These are phyloP conservation scores for Acmispon strigosus DNA, from an alignment of 306 rosid genomes.

Conservation along the genomic window DNA sequence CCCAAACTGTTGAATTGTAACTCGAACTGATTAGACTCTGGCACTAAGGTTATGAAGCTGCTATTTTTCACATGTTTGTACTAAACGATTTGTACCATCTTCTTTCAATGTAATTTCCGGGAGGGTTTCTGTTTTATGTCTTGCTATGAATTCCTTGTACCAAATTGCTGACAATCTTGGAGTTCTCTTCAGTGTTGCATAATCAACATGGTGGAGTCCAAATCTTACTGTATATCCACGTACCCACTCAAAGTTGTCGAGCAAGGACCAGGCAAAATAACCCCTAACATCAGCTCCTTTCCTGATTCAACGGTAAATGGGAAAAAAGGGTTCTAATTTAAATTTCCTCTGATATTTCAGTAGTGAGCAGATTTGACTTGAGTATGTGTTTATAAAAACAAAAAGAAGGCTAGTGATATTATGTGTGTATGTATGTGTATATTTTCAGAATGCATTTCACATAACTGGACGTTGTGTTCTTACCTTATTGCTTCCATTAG, in stretches of 20 bases:
- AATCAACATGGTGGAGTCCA: constrained; percentile 39
- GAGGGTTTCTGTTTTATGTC: constrained; percentile 10
- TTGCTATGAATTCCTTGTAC: constrained; percentile 38
- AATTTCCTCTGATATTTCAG: background rate
- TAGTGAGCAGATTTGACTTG: background rate
- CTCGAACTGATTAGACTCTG: background rate
- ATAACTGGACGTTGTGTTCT: background rate
- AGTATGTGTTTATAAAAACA: background rate
- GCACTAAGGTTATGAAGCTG: background rate
- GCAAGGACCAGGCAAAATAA: constrained; percentile 55
- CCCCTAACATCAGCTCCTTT: constrained; percentile 56
- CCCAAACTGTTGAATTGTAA: background rate
- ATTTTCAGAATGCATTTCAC: background rate
- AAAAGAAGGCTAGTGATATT: background rate
- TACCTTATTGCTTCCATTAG: constrained; percentile 26
- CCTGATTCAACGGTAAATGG: constrained; percentile 2
- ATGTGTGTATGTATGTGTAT: background rate
- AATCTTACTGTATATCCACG: constrained; percentile 30
- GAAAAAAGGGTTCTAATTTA: background rate
- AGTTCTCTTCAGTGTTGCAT: constrained; percentile 38
- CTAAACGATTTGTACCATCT: background rate
- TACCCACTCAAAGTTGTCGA: constrained; percentile 47
- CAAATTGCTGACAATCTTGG: constrained; percentile 42
- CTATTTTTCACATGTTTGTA: background rate
- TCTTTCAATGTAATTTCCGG: background rate